Conservation (phyloP, 2,329 filamentous ascomycete genomes). For the Colletotrichum abscissum region DNA sequence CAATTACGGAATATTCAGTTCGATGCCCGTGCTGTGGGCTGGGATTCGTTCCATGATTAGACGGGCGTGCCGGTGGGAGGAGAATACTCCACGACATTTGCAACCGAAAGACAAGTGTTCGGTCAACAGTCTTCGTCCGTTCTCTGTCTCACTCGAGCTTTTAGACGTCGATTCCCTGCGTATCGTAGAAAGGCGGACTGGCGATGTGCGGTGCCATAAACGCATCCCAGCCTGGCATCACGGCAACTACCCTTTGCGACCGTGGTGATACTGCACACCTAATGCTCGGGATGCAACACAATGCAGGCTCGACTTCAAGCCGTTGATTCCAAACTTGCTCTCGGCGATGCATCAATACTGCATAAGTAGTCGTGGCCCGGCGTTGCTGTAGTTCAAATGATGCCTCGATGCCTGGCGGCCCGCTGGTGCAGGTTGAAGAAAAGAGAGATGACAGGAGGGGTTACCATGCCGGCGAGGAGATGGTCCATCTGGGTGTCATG, state of each 20-base stretch:
- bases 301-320: constrained; percentile 68
- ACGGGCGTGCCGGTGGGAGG: constrained; percentile 54
- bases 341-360: constrained; percentile 49
- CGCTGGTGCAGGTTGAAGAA: constrained; percentile 57
- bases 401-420: constrained; percentile 60
- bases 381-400: constrained; percentile 68
- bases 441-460: constrained; percentile 66
- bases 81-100: constrained; percentile 72
- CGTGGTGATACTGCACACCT: constrained; percentile 66
- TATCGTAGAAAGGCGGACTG: constrained; percentile 68
- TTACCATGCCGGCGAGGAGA: constrained; percentile 69
- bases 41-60: neutral
- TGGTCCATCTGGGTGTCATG: constrained; percentile 66
- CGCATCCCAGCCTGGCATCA: constrained; percentile 67
- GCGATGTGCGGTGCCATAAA: constrained; percentile 70
- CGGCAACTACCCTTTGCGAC: constrained; percentile 58
- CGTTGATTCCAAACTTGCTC: constrained; percentile 74
- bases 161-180: constrained; percentile 72
- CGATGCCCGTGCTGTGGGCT: neutral
- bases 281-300: constrained; percentile 68
- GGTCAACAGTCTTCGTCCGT: constrained; percentile 55
- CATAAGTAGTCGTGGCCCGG: constrained; percentile 59
- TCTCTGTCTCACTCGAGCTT: constrained; percentile 71
- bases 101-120: constrained; percentile 70
- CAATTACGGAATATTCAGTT: too few species aligned